These are phyloP conservation scores for Parastagonospora avenae DNA, from an alignment of 2,329 filamentous ascomycete genomes.

Conservation along the genomic window DNA sequence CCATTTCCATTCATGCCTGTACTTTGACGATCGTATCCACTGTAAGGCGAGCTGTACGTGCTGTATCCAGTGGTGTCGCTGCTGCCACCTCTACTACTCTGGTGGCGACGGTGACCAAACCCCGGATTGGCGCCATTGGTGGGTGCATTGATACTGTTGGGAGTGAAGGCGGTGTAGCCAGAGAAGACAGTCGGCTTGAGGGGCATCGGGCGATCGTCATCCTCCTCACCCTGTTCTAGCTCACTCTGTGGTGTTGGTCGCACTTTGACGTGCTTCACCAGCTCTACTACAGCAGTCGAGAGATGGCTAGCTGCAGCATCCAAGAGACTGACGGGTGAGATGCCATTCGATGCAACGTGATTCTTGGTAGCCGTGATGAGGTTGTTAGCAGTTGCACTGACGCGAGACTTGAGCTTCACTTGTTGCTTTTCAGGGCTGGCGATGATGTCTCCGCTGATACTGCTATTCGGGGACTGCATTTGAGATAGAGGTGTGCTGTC, in stretches of 20 bases:
- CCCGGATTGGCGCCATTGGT: constrained; percentile 11
- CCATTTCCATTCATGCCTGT: constrained; percentile 29
- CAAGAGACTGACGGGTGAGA: constrained; percentile 90
- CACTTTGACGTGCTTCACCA: constrained; percentile 84
- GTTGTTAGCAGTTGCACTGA: constrained; percentile 94
- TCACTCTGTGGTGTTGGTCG: constrained; percentile 75
- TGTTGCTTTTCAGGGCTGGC: constrained; percentile 56
- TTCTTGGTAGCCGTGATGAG: constrained; percentile 95
- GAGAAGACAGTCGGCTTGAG: constrained; percentile 33
- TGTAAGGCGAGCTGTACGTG: constrained; percentile 44
- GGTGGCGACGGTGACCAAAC: constrained; percentile 27
- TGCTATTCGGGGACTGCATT: constrained; percentile 43
- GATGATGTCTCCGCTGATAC: constrained; percentile 39
- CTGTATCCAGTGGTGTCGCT: constrained; percentile 43
- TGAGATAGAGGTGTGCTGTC: constrained; percentile 57
- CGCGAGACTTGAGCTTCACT: constrained; percentile 74
- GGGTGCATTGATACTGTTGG: constrained; percentile 26
- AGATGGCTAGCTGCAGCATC: constrained; percentile 94
- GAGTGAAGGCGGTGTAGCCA: constrained; percentile 24
- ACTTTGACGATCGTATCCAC: constrained; percentile 42
- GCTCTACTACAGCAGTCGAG: constrained; percentile 81
- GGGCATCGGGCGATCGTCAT: constrained; percentile 43
- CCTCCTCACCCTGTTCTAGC: constrained; percentile 72
- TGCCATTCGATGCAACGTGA: constrained; percentile 78
- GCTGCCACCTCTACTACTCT: constrained; percentile 46